phyloP scores from a whole-genome alignment of 2,329 filamentous ascomycete genomes.

The Xylariaceae sp. region DNA sequence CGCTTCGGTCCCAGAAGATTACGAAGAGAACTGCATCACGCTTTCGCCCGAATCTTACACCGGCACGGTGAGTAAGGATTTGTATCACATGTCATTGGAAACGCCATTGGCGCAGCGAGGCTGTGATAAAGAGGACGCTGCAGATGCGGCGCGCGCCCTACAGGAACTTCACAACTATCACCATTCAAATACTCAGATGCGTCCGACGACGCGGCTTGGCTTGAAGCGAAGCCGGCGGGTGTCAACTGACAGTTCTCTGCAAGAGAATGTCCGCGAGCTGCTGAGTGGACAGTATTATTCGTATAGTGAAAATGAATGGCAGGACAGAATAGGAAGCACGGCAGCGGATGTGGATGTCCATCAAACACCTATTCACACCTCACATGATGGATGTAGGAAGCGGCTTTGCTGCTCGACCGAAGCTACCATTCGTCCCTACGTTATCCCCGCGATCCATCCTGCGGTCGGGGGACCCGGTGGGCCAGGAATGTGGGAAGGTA shows the following conservation, averaged over 20 bases:
- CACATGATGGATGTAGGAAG: slow-evolving; percentile 61
- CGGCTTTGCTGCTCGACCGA: slow-evolving; percentile 71
- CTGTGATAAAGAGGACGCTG: slow-evolving; percentile 57
- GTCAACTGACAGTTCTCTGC: slow-evolving; percentile 65
- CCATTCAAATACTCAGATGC: slow-evolving; percentile 39
- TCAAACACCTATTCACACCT: slow-evolving; percentile 41
- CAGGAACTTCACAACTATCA: slow-evolving; percentile 67
- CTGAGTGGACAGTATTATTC: slow-evolving; percentile 48
- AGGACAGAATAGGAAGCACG: slow-evolving; percentile 48
- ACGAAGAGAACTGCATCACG: slow-evolving; percentile 57
- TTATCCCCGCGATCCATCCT: slow-evolving; percentile 55
- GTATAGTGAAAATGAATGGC: slow-evolving; percentile 46
- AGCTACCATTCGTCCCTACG: slow-evolving; percentile 54
- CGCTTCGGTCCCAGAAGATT: slow-evolving; percentile 64
- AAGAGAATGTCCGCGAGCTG: slow-evolving; percentile 72
- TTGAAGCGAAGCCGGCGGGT: slow-evolving; percentile 66
- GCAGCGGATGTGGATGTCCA: slow-evolving; percentile 27
- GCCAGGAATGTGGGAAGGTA: slow-evolving; percentile 71
- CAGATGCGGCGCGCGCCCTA: slow-evolving; percentile 63
- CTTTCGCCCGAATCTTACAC: slow-evolving; percentile 65
- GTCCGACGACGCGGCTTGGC: slow-evolving; percentile 49
- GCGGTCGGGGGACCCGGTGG: slow-evolving; percentile 59
- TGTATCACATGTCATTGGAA: slow-evolving; percentile 57
- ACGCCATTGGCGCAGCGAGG: slow-evolving; percentile 55
- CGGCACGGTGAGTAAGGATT: slow-evolving; percentile 58